Conservation (phyloP, 2,329 filamentous ascomycete species). For the Nigrograna mackinnonii region DNA sequence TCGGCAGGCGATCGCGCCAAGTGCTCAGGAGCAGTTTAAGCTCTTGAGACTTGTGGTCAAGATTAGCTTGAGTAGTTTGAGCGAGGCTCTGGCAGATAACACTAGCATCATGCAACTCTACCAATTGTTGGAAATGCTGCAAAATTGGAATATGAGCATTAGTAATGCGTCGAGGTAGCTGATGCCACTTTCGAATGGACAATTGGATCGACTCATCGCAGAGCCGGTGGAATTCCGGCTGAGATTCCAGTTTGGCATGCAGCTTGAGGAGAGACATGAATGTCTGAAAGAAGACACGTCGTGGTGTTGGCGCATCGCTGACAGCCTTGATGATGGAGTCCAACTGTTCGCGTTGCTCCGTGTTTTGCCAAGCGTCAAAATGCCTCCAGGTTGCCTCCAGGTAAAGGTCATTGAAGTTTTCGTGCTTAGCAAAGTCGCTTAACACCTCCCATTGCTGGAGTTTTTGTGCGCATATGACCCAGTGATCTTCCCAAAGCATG, state of each 20-base stretch:
- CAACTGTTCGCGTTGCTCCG: slow-evolving; percentile 83
- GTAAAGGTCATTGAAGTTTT: slow-evolving; percentile 96
- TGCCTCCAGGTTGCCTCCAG: slow-evolving; percentile 95
- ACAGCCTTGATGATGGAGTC: slow-evolving; percentile 95
- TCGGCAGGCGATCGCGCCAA: slow-evolving; percentile 93
- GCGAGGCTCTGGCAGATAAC: slow-evolving; percentile 92
- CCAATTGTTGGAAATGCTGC: slow-evolving; percentile 96
- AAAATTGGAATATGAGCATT: slow-evolving; percentile 93
- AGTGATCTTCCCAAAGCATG: slow-evolving; percentile 99
- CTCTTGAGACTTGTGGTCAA: slow-evolving; percentile 94
- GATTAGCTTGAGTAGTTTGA: slow-evolving; percentile 79
- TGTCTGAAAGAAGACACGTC: slow-evolving; percentile 94
- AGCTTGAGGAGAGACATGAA: slow-evolving; percentile 97
- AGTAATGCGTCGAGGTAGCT: slow-evolving; percentile 90
- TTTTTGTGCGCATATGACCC: slow-evolving; percentile 96
- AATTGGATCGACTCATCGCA: slow-evolving; percentile 98
- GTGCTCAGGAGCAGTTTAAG: slow-evolving; percentile 91
- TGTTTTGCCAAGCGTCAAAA: slow-evolving; percentile 90
- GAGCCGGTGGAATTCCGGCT: slow-evolving; percentile 81
- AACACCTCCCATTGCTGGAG: slow-evolving; percentile 99
- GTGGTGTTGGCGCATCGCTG: slow-evolving; percentile 93
- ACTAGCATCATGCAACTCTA: slow-evolving; percentile 96
- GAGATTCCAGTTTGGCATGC: slow-evolving; percentile 82
- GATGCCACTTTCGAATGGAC: slow-evolving; percentile 98
- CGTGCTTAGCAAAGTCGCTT: slow-evolving; percentile 96